Evolutionary conservation across 345 rosid genomes (phyloP).

Genomic region (Toxicodendron radicans): DNA sequence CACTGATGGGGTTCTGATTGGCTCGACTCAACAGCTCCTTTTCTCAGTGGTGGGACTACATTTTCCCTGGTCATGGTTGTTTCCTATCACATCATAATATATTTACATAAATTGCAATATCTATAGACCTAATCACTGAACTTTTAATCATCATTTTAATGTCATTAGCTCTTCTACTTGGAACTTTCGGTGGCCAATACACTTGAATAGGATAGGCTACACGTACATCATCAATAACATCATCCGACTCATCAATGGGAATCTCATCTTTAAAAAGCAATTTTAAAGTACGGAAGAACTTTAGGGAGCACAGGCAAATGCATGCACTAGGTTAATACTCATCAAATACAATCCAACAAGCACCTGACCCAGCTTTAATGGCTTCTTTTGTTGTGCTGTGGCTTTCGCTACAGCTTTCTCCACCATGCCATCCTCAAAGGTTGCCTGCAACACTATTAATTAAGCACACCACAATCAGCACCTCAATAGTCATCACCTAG

Average conservation of each 20-base stretch:
- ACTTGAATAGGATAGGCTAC: no score
- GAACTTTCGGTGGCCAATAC: no score
- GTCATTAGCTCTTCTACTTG: no score
- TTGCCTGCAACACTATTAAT: slow-evolving; percentile 55
- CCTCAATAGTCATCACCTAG: background rate
- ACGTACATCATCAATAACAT: slow-evolving; percentile 24
- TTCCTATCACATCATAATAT: no score
- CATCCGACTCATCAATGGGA: slow-evolving; percentile 61
- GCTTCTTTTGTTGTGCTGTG: slow-evolving; percentile 98
- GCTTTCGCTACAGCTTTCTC: slow-evolving; percentile 90
- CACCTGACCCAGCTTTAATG: slow-evolving; percentile 70
- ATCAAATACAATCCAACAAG: slow-evolving; percentile 75
- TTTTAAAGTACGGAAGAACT: slow-evolving; percentile 82
- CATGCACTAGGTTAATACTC: slow-evolving; percentile 88
- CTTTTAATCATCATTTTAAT: no score
- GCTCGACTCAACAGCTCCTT: no score
- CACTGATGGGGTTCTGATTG: no score
- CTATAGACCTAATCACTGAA: no score
- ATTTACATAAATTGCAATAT: no score
- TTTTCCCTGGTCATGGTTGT: no score
- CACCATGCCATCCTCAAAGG: slow-evolving; percentile 85
- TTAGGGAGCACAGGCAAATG: slow-evolving; percentile 77
- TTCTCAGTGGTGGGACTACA: no score
- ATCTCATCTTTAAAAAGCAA: slow-evolving; percentile 74
- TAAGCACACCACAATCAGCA: background rate